Evolutionary conservation across 2,329 filamentous ascomycete species (phyloP).

Genomic region (Monilinia fructigena): DNA sequence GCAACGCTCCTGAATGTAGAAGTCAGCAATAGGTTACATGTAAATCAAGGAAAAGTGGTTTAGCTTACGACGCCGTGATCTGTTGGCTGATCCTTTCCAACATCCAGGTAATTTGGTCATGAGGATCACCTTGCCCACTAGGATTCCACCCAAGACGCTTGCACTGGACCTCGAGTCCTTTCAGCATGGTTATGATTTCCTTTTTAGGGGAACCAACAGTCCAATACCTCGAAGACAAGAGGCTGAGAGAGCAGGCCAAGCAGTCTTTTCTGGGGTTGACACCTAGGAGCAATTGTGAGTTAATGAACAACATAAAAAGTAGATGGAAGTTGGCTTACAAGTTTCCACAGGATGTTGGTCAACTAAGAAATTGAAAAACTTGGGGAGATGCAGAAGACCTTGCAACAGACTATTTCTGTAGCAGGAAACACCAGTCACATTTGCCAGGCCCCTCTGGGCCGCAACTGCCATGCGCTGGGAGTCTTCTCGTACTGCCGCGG

Average conservation of each 20-base stretch:
- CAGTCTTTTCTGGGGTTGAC: conserved; percentile 18
- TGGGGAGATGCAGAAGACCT: conserved; percentile 40
- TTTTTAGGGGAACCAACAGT: background rate
- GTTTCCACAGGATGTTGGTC: conserved; percentile 31
- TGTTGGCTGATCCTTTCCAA: conserved; percentile 33
- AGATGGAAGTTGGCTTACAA: conserved; percentile 27
- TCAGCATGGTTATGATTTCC: conserved; percentile 10
- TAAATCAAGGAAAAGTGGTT: too few species aligned
- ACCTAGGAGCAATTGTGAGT: conserved; percentile 6
- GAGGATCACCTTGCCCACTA: conserved; percentile 38
- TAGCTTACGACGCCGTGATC: conserved; percentile 33
- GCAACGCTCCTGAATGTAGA: conserved; percentile 24
- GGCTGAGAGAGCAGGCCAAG: conserved; percentile 25
- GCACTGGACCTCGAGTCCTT: conserved; percentile 5
- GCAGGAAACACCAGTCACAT: conserved; percentile 37
- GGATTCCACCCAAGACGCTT: conserved; percentile 8
- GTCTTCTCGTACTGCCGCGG: conserved; percentile 18
- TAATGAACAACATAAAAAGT: background rate
- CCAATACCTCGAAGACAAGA: conserved; percentile 21
- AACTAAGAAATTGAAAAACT: conserved; percentile 39
- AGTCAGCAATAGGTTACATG: conserved; percentile 3
- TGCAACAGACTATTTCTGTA: conserved; percentile 41
- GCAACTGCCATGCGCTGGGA: conserved; percentile 31
- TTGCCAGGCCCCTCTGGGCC: conserved; percentile 36
- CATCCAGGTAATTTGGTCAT: conserved; percentile 38